phyloP scores from a whole-genome alignment of 345 rosid species.

The Salix brachista region DNA sequence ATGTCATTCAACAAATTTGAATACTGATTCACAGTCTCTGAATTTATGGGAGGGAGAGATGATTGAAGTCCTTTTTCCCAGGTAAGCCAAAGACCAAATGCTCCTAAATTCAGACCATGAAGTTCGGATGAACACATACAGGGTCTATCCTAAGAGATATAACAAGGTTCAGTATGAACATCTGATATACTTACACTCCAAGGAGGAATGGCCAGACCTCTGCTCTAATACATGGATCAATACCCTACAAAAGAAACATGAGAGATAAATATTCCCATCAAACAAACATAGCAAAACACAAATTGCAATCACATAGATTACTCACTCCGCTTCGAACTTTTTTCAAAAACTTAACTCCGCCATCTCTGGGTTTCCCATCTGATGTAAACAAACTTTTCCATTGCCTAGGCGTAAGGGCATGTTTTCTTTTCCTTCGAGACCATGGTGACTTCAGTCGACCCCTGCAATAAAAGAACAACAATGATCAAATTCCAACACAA shows the following conservation, averaged over 20 bases:
- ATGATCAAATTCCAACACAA: neutral
- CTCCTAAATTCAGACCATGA: neutral
- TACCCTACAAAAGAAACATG: slow-evolving; percentile 51
- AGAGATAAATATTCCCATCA: slow-evolving; percentile 13
- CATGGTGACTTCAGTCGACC: slow-evolving; percentile 76
- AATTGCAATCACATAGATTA: slow-evolving; percentile 10
- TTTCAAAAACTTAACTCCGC: slow-evolving; percentile 74
- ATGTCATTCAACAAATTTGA: neutral
- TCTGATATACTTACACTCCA: slow-evolving; percentile 68
- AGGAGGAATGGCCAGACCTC: slow-evolving; percentile 99
- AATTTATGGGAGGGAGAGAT: neutral
- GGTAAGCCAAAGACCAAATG: neutral
- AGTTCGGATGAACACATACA: neutral
- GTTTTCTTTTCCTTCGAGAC: slow-evolving; percentile 76
- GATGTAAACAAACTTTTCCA: slow-evolving; percentile 70
- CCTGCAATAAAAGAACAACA: slow-evolving; percentile 33
- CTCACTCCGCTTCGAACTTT: slow-evolving; percentile 92
- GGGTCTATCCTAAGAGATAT: neutral
- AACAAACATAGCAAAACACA: slow-evolving; percentile 7
- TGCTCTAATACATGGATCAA: slow-evolving; percentile 77
- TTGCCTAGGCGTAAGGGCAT: slow-evolving; percentile 59
- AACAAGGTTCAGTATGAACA: neutral
- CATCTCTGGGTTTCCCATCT: slow-evolving; percentile 71
- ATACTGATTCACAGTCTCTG: neutral
- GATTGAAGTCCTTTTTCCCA: neutral